A percentile compares a stretch with the other conserved stretches of the same genome.
Conservation (phyloP, 768 basidiomycete genomes). For the Neoboletus brunneissimus region DNA sequence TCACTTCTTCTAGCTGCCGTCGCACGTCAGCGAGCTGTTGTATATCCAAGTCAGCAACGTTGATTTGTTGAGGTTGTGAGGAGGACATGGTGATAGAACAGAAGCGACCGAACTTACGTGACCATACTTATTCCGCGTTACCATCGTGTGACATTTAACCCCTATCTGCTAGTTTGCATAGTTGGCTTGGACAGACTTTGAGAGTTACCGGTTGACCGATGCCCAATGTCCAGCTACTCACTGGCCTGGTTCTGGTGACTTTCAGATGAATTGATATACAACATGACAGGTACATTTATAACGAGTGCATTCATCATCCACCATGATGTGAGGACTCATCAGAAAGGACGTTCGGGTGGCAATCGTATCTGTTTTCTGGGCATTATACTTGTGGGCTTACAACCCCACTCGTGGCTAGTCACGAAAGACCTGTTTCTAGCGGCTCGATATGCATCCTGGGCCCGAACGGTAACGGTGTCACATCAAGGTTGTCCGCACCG, state of each 20-base stretch:
- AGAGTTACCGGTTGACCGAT: not conserved
- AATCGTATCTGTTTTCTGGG: not conserved
- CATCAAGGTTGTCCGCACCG: not conserved
- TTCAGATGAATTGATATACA: not conserved
- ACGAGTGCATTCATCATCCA: not conserved
- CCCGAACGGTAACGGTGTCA: no score
- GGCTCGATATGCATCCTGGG: no score
- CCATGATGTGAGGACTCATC: no score
- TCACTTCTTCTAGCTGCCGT: constrained; percentile 88
- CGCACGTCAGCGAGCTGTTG: constrained; percentile 86
- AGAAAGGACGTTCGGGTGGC: no score
- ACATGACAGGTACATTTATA: not conserved
- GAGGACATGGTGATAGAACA: constrained; percentile 32
- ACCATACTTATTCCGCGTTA: constrained; percentile 7
- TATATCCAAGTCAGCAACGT: constrained; percentile 78
- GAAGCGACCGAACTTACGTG: constrained; percentile 6
- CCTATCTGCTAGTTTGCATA: constrained; percentile 1
- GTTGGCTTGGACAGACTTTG: not conserved
- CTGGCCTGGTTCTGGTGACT: no score
- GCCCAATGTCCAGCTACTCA: not conserved
- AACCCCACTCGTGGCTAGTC: no score
- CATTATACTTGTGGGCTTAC: no score
- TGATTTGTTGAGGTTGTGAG: constrained; percentile 65
- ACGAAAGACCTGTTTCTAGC: no score
- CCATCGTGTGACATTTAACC: constrained; percentile 7